Evolutionary conservation across 1,284 basidiomycete species (phyloP).

Genomic region (Singerocomus inundabilis): DNA sequence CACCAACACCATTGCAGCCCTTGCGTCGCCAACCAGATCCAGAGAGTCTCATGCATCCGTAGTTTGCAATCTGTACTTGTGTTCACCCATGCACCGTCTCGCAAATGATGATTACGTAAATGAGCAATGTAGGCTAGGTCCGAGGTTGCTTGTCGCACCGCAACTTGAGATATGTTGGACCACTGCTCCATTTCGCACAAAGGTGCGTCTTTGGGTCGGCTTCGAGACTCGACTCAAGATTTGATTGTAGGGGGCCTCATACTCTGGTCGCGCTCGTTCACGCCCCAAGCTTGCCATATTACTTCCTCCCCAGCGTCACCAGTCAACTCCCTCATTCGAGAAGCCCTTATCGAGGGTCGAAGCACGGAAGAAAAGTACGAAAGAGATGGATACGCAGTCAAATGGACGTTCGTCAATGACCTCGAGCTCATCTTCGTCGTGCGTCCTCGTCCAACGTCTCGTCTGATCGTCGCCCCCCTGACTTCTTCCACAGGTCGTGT

Average conservation of each 20-base stretch:
- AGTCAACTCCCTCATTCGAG: conserved; percentile 86
- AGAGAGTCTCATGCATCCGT: neutral
- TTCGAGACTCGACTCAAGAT: neutral
- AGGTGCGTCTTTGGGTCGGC: conserved; percentile 43
- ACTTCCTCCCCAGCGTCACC: conserved; percentile 80
- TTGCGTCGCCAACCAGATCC: conserved; percentile 26
- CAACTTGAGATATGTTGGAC: conserved; percentile 86
- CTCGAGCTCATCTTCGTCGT: conserved; percentile 94
- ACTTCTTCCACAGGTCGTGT: conserved; percentile 71
- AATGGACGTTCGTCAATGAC: conserved; percentile 92
- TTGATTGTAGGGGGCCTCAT: conserved; percentile 77
- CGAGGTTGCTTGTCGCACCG: too few species aligned
- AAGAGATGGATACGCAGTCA: conserved; percentile 88
- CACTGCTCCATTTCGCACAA: conserved; percentile 90
- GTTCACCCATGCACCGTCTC: neutral
- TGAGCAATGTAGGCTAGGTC: too few species aligned
- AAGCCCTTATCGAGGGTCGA: conserved; percentile 85
- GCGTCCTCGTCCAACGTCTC: conserved; percentile 31
- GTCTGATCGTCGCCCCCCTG: neutral
- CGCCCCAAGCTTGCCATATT: conserved; percentile 74
- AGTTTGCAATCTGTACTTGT: conserved; percentile 12
- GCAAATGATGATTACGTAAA: conserved; percentile 21
- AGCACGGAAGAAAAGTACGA: conserved; percentile 80
- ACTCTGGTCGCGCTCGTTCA: conserved; percentile 91
- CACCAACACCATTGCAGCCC: conserved; percentile 18